phyloP scores from a whole-genome alignment of 108 stramenopile genomes.

The Fragilaria crotonensis region DNA sequence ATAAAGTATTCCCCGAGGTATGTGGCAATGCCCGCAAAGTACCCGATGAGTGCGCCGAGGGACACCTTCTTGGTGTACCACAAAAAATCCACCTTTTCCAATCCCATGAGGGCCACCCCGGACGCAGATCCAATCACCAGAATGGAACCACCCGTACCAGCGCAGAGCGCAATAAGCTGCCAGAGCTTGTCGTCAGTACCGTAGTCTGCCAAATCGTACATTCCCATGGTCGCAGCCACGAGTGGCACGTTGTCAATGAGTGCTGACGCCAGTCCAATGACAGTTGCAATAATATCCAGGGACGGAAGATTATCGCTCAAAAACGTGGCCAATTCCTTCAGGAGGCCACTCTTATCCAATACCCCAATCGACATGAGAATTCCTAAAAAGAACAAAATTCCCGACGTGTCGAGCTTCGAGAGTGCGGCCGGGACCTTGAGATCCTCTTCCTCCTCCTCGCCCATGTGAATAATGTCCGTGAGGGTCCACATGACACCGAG shows the following conservation, averaged over 20 bases:
- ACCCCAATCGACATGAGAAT: slow-evolving; percentile 93
- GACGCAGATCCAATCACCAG: slow-evolving; percentile 89
- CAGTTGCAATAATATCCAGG: slow-evolving; percentile 89
- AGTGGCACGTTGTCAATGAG: slow-evolving; percentile 93
- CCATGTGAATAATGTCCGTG: slow-evolving; percentile 91
- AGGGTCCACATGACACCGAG: slow-evolving; percentile 91
- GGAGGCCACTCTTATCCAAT: slow-evolving; percentile 85
- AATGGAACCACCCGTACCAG: slow-evolving; percentile 92
- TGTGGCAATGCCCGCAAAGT: slow-evolving; percentile 87
- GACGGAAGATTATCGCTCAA: slow-evolving; percentile 81
- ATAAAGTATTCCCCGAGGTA: slow-evolving; percentile 72
- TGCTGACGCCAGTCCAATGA: slow-evolving; percentile 87
- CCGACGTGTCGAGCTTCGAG: slow-evolving; percentile 79
- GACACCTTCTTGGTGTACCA: slow-evolving; percentile 91
- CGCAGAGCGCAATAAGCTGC: slow-evolving; percentile 93
- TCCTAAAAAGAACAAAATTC: slow-evolving; percentile 93
- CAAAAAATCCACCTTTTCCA: slow-evolving; percentile 93
- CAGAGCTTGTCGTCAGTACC: slow-evolving; percentile 87
- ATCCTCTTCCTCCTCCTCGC: slow-evolving; percentile 72
- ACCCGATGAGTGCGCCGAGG: slow-evolving; percentile 78
- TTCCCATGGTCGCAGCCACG: slow-evolving; percentile 92
- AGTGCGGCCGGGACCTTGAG: slow-evolving; percentile 79
- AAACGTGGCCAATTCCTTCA: slow-evolving; percentile 81
- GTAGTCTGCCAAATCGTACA: slow-evolving; percentile 86
- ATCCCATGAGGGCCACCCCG: slow-evolving; percentile 92